Evolutionary conservation across 2,329 filamentous ascomycete species (phyloP).

Genomic region (Cryphonectria japonica): DNA sequence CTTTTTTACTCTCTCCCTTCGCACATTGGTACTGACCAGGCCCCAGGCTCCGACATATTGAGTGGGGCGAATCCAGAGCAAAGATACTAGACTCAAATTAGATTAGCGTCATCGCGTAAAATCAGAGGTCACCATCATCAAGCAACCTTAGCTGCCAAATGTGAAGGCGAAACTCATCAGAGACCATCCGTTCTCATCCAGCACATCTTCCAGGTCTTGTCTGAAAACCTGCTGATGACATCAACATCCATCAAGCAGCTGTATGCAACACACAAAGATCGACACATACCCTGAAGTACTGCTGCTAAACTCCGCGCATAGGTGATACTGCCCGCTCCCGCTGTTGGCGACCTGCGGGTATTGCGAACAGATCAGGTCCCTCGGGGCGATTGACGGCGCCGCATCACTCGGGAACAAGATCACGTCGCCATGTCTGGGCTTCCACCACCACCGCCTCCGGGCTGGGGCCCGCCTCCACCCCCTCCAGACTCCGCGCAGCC

Average conservation of each 20-base stretch:
- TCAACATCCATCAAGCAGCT: conserved; percentile 13
- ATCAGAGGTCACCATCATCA: conserved; percentile 18
- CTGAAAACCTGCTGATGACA: conserved; percentile 16
- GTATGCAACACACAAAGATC: conserved; percentile 17
- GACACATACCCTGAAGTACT: conserved; percentile 3
- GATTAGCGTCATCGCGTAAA: conserved; percentile 13
- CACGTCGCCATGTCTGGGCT: conserved; percentile 52
- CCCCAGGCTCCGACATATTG: background rate
- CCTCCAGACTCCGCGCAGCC: conserved; percentile 60
- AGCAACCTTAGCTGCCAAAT: conserved; percentile 7
- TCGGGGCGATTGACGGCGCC: conserved; percentile 14
- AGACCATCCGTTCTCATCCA: conserved; percentile 1
- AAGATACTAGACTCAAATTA: background rate
- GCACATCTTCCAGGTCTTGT: conserved; percentile 16
- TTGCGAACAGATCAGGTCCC: conserved; percentile 26
- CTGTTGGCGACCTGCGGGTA: conserved; percentile 28
- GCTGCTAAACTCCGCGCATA: conserved; percentile 27
- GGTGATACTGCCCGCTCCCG: conserved; percentile 27
- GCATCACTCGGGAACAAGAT: conserved; percentile 21
- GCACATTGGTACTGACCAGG: background rate
- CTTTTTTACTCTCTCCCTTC: background rate
- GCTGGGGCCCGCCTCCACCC: conserved; percentile 55
- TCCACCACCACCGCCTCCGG: conserved; percentile 60
- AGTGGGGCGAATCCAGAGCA: conserved; percentile 1
- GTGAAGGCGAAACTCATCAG: background rate